Percentiles rank a stretch among this genome's conserved stretches.
Evolutionary conservation across 2,329 filamentous ascomycete species (phyloP).

Genomic region (Monosporascus sp.): DNA sequence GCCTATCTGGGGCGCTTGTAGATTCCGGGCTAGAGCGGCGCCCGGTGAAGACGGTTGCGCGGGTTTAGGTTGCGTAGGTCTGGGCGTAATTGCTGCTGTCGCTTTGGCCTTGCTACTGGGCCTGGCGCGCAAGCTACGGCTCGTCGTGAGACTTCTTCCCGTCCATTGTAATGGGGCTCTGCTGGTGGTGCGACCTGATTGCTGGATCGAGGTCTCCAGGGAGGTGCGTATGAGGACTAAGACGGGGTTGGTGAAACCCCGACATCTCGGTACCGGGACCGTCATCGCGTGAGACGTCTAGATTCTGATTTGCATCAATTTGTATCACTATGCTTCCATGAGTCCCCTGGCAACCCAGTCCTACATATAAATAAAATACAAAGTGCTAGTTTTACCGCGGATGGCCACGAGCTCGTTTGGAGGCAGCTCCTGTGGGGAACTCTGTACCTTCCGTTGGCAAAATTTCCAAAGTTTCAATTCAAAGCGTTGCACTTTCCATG

Average conservation of each 20-base stretch:
- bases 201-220: slow-evolving; percentile 7
- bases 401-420: too few relatives aligned
- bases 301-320: too few relatives aligned
- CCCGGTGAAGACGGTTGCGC: not conserved
- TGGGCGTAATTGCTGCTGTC: not conserved
- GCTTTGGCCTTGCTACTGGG: slow-evolving; percentile 1
- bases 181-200: not conserved
- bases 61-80: not conserved
- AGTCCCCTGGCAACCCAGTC: too few relatives aligned
- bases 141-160: not conserved
- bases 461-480: too few relatives aligned
- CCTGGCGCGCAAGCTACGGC: not conserved
- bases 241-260: slow-evolving; percentile 24
- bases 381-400: too few relatives aligned
- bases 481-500: too few relatives aligned
- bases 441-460: too few relatives aligned
- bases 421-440: too few relatives aligned
- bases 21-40: not conserved
- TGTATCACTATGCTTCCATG: too few relatives aligned
- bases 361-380: too few relatives aligned
- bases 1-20: slow-evolving; percentile 30
- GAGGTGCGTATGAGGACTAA: slow-evolving; percentile 21
- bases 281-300: slow-evolving; percentile 12
- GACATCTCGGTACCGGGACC: slow-evolving; percentile 15
- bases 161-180: not conserved